Conservation (phyloP, 2,329 filamentous ascomycete genomes). For the Botryotinia calthae region DNA sequence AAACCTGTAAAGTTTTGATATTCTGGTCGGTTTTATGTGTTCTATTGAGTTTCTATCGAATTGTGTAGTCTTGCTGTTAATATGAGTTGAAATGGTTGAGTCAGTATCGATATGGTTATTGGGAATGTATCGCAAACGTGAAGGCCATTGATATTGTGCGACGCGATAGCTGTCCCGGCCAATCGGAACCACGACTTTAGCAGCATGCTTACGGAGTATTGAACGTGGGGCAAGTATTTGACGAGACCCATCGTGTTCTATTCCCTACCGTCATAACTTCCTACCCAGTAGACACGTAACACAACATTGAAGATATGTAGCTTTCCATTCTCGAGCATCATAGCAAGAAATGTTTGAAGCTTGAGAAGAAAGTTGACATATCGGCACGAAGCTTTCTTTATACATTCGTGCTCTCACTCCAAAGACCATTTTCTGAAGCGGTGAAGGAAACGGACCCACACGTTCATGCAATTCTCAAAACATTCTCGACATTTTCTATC, state of each 20-base stretch:
- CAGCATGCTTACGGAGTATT: constrained; percentile 2
- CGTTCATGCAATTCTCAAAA: background rate
- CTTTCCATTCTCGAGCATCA: background rate
- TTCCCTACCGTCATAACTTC: background rate
- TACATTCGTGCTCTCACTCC: background rate
- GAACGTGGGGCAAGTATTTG: constrained; percentile 10
- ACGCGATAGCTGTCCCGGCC: background rate
- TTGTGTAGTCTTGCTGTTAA: background rate
- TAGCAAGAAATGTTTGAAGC: background rate
- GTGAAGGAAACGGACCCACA: constrained; percentile 7
- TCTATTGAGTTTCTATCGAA: background rate
- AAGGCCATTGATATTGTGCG: constrained; percentile 4
- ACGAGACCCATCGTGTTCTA: background rate
- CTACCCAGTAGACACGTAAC: background rate
- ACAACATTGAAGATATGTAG: background rate
- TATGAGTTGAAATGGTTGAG: background rate
- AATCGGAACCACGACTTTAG: background rate
- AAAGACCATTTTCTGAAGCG: background rate
- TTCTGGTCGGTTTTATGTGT: background rate
- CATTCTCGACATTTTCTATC: background rate
- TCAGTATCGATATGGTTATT: background rate
- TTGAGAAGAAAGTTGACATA: background rate
- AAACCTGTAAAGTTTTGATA: background rate
- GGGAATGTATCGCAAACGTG: background rate
- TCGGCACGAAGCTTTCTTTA: background rate